Conservation (phyloP, 2,329 filamentous ascomycete genomes). For the Neonectria coccinea region DNA sequence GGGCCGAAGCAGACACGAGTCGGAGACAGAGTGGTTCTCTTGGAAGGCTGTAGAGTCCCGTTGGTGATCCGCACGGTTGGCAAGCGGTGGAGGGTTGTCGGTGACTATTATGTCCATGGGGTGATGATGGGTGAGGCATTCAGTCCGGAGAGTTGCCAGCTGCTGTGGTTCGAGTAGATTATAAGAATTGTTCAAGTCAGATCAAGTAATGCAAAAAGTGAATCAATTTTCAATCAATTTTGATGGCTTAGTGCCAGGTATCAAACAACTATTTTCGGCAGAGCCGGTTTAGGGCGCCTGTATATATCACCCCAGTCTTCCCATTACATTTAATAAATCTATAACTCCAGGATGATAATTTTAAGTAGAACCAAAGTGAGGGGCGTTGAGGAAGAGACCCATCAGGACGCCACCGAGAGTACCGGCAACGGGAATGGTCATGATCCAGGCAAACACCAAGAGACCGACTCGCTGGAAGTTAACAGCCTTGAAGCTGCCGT, state of each 20-base stretch:
- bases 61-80: no score
- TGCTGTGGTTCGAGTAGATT: no score
- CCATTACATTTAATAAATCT: conserved; percentile 18
- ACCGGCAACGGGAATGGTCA: conserved; percentile 58
- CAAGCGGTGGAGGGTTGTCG: not conserved
- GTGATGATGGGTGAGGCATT: not conserved
- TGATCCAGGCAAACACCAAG: conserved; percentile 71
- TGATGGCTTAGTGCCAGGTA: conserved; percentile 15
- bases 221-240: conserved; percentile 9
- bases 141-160: not conserved
- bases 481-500: conserved; percentile 76
- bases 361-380: conserved; percentile 45
- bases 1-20: not conserved
- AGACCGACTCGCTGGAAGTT: conserved; percentile 81
- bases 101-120: not conserved
- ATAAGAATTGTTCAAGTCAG: not conserved
- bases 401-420: conserved; percentile 56
- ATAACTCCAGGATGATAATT: conserved; percentile 1
- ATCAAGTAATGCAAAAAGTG: not conserved
- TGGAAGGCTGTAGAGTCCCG: no score
- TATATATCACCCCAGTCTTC: conserved; percentile 14
- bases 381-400: conserved; percentile 56
- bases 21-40: no score
- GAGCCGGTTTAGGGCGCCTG: conserved; percentile 11
- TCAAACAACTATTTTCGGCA: conserved; percentile 9